A percentile compares a stretch with the other conserved stretches of the same genome.
These are phyloP conservation scores for Wakefieldia striispora DNA, from an alignment of 768 basidiomycete species.

Conservation along the genomic window DNA sequence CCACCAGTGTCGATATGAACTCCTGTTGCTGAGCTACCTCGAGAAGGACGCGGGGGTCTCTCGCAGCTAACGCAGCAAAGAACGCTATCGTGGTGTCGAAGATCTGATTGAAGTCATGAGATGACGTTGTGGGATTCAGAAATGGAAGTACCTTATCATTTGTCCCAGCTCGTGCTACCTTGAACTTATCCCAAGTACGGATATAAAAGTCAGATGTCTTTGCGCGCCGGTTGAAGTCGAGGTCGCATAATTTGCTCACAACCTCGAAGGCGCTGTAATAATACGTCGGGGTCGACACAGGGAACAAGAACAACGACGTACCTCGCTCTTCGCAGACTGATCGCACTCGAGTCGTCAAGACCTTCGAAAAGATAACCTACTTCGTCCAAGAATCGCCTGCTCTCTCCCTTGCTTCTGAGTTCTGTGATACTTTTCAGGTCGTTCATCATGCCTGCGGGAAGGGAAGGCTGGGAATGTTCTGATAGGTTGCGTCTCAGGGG, in stretches of 20 bases:
- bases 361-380: constrained; percentile 86
- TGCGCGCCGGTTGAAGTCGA: constrained; percentile 75
- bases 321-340: constrained; percentile 69
- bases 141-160: constrained; percentile 54
- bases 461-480: constrained; percentile 37
- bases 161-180: constrained; percentile 54
- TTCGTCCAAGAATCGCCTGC: constrained; percentile 76
- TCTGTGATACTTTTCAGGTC: constrained; percentile 80
- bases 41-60: constrained; percentile 51
- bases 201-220: constrained; percentile 72
- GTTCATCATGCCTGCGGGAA: constrained; percentile 65
- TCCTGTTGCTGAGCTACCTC: constrained; percentile 47
- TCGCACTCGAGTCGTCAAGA: constrained; percentile 49
- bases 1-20: constrained; percentile 44
- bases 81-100: constrained; percentile 62
- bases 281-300: not conserved
- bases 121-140: not conserved
- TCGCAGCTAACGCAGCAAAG: constrained; percentile 61
- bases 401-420: constrained; percentile 77
- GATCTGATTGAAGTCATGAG: constrained; percentile 40
- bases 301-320: constrained; percentile 23
- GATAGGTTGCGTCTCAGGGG: constrained; percentile 24
- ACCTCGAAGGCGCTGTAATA: constrained; percentile 68
- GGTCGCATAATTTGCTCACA: constrained; percentile 66
- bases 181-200: constrained; percentile 66